A percentile compares a stretch with the other conserved stretches of the same genome.
phyloP scores from a whole-genome alignment of 345 rosid genomes.

The Eucalyptus marginata region DNA sequence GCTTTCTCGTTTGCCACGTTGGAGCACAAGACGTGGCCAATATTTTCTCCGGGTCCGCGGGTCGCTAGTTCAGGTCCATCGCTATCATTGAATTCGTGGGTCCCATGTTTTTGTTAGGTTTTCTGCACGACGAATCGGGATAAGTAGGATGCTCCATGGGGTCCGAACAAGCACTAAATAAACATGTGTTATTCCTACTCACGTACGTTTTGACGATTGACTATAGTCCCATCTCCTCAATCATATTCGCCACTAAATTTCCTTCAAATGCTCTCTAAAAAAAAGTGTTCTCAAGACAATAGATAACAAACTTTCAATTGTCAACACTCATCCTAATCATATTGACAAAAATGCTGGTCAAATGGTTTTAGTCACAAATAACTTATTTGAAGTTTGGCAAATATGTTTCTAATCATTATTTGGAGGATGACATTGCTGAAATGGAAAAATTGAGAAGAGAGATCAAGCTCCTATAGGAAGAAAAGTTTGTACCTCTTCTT shows the following conservation, averaged over 20 bases:
- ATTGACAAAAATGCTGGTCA: too few relatives aligned
- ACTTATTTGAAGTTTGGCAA: fast-evolving
- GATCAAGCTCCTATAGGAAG: too few relatives aligned
- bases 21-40: too few relatives aligned
- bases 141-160: fast-evolving
- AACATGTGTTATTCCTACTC: background rate
- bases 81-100: background rate
- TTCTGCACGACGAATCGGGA: background rate
- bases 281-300: background rate
- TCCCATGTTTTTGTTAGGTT: background rate
- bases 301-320: too few relatives aligned
- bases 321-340: fast-evolving
- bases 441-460: too few relatives aligned
- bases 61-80: background rate
- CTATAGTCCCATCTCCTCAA: background rate
- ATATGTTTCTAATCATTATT: too few relatives aligned
- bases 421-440: too few relatives aligned
- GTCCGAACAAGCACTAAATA: background rate
- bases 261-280: background rate
- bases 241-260: background rate
- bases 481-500: too few relatives aligned
- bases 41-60: background rate
- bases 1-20: too few relatives aligned
- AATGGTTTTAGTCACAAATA: too few relatives aligned
- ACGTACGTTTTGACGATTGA: background rate